A percentile compares a stretch with the other conserved stretches of the same genome.
phyloP scores from a whole-genome alignment of 2,329 filamentous ascomycete species.

The Colletotrichum tofieldiae region DNA sequence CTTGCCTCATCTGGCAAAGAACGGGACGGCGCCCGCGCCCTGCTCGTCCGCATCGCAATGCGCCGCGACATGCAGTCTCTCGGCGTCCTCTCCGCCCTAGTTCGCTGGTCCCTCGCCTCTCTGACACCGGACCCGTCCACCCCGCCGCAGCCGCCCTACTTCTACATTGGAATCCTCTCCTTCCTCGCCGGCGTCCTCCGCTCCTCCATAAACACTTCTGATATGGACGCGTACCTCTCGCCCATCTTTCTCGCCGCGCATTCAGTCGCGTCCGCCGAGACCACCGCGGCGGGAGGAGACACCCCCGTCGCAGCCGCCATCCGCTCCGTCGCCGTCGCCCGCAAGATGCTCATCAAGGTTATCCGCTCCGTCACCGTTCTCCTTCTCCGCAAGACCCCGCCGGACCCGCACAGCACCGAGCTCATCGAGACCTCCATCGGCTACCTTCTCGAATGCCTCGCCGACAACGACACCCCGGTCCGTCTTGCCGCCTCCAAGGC shows the following conservation, averaged over 20 bases:
- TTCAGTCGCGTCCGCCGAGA: conserved; percentile 66
- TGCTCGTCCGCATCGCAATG: conserved; percentile 87
- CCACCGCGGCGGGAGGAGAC: conserved; percentile 48
- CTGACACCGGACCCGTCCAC: conserved; percentile 64
- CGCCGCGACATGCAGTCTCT: conserved; percentile 89
- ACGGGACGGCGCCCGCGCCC: conserved; percentile 85
- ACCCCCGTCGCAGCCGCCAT: conserved; percentile 68
- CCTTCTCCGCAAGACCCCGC: conserved; percentile 68
- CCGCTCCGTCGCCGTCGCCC: conserved; percentile 81
- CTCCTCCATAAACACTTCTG: conserved; percentile 79
- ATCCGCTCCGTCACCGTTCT: conserved; percentile 81
- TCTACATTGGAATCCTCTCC: conserved; percentile 83
- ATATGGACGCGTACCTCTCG: conserved; percentile 78
- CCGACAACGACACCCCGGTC: conserved; percentile 92
- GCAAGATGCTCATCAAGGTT: conserved; percentile 90
- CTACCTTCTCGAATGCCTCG: conserved; percentile 82
- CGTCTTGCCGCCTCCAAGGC: conserved; percentile 93
- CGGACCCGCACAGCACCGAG: conserved; percentile 60
- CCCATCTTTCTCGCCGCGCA: conserved; percentile 78
- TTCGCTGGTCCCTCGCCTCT: conserved; percentile 78
- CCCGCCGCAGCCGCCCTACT: conserved; percentile 73
- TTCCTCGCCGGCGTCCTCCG: conserved; percentile 83
- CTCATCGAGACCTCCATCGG: conserved; percentile 87
- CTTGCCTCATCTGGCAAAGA: conserved; percentile 87
- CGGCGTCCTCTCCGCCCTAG: conserved; percentile 77